Conservation (phyloP, 306 rosid species). For the Glycyrrhiza uralensis region DNA sequence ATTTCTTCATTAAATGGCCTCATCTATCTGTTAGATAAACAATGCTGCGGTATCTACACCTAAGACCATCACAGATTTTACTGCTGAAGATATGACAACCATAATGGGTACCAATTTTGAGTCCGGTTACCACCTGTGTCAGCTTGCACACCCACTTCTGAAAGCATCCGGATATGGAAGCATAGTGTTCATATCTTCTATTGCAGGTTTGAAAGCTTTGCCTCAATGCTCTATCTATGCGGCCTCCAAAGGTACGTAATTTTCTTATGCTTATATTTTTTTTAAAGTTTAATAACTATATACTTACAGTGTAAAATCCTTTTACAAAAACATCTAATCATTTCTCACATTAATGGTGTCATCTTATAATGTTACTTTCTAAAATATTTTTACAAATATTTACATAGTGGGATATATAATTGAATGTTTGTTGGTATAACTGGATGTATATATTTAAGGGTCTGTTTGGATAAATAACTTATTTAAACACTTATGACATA, state of each 20-base stretch:
- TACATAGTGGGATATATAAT: too few relatives aligned
- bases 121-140: conserved; percentile 31
- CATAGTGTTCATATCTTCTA: conserved; percentile 36
- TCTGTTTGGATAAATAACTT: too few relatives aligned
- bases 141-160: conserved; percentile 36
- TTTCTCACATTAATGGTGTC: too few relatives aligned
- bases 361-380: too few relatives aligned
- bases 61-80: neutral
- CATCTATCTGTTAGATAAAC: conserved; percentile 11
- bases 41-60: conserved; percentile 9
- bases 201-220: conserved; percentile 17
- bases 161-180: conserved; percentile 34
- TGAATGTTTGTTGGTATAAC: too few relatives aligned
- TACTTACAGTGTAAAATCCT: too few relatives aligned
- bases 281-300: too few relatives aligned
- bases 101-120: conserved; percentile 33
- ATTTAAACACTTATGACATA: too few relatives aligned
- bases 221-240: conserved; percentile 46
- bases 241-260: conserved; percentile 64
- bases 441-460: too few relatives aligned
- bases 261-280: neutral
- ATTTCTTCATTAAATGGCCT: neutral
- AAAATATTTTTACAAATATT: too few relatives aligned
- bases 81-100: conserved; percentile 17
- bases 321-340: too few relatives aligned